These are phyloP conservation scores for Podaxis sp. DNA, from an alignment of 768 basidiomycete species.

Conservation along the genomic window DNA sequence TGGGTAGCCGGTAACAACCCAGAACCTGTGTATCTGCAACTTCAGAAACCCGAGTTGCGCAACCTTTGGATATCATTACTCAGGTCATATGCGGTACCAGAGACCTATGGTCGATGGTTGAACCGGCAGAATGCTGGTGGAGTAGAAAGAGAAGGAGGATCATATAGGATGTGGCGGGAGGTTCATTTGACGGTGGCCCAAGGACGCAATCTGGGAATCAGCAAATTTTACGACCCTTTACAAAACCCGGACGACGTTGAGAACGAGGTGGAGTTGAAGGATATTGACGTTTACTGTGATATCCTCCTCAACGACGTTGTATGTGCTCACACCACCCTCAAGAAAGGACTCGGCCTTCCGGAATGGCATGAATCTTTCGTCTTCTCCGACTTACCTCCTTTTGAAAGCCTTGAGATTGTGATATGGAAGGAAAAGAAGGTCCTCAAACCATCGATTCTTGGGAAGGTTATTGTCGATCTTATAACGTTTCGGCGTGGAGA, in stretches of 20 bases:
- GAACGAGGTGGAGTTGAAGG: constrained; percentile 45
- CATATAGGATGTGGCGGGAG: constrained; percentile 87
- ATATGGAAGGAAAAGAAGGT: constrained; percentile 69
- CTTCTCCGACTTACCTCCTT: constrained; percentile 75
- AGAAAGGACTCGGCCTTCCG: constrained; percentile 58
- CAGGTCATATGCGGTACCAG: constrained; percentile 75
- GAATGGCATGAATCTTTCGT: constrained; percentile 83
- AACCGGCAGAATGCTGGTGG: constrained; percentile 15
- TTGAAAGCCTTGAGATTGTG: constrained; percentile 62
- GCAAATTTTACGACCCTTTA: constrained; percentile 28
- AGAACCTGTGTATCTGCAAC: constrained; percentile 74
- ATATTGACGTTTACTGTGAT: constrained; percentile 75
- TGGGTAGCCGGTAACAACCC: constrained; percentile 47
- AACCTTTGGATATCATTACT: constrained; percentile 78
- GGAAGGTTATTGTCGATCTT: constrained; percentile 60
- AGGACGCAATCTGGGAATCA: constrained; percentile 66
- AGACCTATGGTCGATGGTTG: constrained; percentile 65
- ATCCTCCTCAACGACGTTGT: constrained; percentile 64
- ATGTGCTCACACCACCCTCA: constrained; percentile 71
- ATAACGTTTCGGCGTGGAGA: constrained; percentile 72
- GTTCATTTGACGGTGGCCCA: constrained; percentile 70
- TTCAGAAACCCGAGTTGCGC: constrained; percentile 56
- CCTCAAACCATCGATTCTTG: constrained; percentile 51
- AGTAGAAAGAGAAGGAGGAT: constrained; percentile 54
- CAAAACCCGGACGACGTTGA: constrained; percentile 23